Conservation (phyloP, 2,329 filamentous ascomycete genomes). For the Pleochaeta shiraiana region DNA sequence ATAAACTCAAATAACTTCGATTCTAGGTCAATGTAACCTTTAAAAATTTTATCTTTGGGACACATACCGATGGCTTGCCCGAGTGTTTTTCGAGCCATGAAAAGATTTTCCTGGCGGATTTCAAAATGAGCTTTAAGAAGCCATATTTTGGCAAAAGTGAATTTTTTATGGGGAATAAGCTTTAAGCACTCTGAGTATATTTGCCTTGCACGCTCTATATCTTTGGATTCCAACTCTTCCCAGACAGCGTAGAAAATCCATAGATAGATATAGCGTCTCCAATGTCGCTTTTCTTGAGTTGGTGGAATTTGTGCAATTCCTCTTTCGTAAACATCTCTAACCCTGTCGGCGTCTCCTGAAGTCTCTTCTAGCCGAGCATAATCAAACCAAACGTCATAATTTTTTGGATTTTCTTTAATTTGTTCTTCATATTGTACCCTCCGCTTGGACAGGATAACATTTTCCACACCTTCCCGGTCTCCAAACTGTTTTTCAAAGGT, state of each 20-base stretch:
- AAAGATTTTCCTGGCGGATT: slow-evolving; percentile 64
- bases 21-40: slow-evolving; percentile 82
- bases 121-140: slow-evolving; percentile 86
- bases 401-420: slow-evolving; percentile 81
- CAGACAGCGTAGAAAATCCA: slow-evolving; percentile 96
- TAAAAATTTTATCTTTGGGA: slow-evolving; percentile 89
- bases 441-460: slow-evolving; percentile 87
- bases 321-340: slow-evolving; percentile 84
- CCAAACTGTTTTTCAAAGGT: slow-evolving; percentile 98
- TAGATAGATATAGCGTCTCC: slow-evolving; percentile 91
- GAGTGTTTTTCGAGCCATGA: slow-evolving; percentile 65
- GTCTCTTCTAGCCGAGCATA: slow-evolving; percentile 80
- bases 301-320: slow-evolving; percentile 91
- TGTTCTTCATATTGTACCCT: slow-evolving; percentile 87
- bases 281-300: slow-evolving; percentile 90
- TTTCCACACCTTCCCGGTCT: slow-evolving; percentile 78
- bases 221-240: slow-evolving; percentile 73
- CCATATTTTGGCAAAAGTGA: slow-evolving; percentile 97
- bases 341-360: slow-evolving; percentile 58
- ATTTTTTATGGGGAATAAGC: slow-evolving; percentile 84
- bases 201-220: slow-evolving; percentile 58
- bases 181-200: slow-evolving; percentile 80
- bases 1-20: slow-evolving; percentile 86
- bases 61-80: slow-evolving; percentile 84
- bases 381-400: slow-evolving; percentile 96